Conservation (phyloP, 179 eudicot species). For the Beta corolliflora region DNA sequence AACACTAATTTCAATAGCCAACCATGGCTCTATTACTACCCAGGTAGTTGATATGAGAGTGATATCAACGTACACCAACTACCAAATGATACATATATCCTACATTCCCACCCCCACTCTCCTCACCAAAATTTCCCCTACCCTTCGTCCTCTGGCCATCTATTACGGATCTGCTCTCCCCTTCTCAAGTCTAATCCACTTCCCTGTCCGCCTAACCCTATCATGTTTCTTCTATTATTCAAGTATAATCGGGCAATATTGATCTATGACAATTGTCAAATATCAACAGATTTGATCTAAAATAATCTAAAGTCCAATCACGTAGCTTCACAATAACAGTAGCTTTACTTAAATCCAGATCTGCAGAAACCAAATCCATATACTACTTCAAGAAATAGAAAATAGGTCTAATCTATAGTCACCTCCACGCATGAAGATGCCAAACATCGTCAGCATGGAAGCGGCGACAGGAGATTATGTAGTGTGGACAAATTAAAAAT, state of each 20-base stretch:
- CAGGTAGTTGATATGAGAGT: neutral
- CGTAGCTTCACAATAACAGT: neutral
- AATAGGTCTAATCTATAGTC: neutral
- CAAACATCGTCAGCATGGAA: neutral
- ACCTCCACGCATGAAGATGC: neutral
- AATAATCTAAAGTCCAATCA: neutral
- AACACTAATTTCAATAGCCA: too few species aligned
- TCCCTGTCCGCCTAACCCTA: neutral
- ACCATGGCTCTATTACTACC: too few species aligned
- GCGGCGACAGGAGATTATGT: neutral
- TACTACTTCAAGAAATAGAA: neutral
- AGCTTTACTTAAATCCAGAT: neutral
- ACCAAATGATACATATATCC: neutral
- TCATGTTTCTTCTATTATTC: neutral
- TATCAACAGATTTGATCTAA: neutral
- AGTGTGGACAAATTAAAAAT: too few species aligned
- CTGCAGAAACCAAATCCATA: neutral
- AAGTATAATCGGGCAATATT: neutral
- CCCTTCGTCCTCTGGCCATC: neutral
- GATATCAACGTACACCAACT: neutral
- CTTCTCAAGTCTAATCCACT: neutral
- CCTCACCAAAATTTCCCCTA: neutral
- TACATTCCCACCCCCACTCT: neutral
- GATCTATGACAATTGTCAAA: neutral
- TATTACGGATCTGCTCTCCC: neutral